Evolutionary conservation across 345 rosid species (phyloP), one percentile per base, ranked within the genome.

Genomic region (Eucalyptus rudis): DNA sequence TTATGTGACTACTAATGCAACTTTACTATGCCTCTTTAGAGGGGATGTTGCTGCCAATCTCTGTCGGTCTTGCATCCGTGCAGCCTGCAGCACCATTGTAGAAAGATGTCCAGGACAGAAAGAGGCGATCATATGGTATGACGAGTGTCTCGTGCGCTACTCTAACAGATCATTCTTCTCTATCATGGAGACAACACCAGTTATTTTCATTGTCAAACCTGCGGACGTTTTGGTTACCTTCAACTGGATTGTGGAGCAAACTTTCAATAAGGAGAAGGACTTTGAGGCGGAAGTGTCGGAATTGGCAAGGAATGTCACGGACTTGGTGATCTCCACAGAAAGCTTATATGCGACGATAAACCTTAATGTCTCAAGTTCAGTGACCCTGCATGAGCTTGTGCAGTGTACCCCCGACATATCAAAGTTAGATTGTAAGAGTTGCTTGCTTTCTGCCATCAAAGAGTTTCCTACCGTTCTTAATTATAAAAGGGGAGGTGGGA

Each of bases 101-200:
- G 86, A 66, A 49, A 79, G 3, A 43, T 94, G 96, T 56, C 91
- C 92, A 12, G 87, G 45, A 29, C 44, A 62, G 40, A 90, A 54
- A 71, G 84, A 5, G 3, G 95, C 94, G 12, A 25, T 89, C 50
- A 47, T 91, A 45, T 92, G 94, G 94, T 90, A 90, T 5, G 95
- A 91, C 8, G 40, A 89, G 59, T 94, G 96, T 87, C 36, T 89
- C 36, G 49, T 94, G 17, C 91, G 89, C 16, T 93, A 91, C 68
- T 89, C 94, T 2, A 87, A 90, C 83, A 13, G 36, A 24, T 49
- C 76, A 51, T 66, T 93, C 87, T 59, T 84, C 58, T 54, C 89
- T 13, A 4, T 1, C 13, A 7, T 86, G 66, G 90, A 68, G 3
- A 25, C 19, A 2, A 0, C 3, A 1, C 91, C 90, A 4, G 0